Evolutionary conservation across 2,329 filamentous ascomycete species (phyloP).

Genomic region (Alternaria atra): DNA sequence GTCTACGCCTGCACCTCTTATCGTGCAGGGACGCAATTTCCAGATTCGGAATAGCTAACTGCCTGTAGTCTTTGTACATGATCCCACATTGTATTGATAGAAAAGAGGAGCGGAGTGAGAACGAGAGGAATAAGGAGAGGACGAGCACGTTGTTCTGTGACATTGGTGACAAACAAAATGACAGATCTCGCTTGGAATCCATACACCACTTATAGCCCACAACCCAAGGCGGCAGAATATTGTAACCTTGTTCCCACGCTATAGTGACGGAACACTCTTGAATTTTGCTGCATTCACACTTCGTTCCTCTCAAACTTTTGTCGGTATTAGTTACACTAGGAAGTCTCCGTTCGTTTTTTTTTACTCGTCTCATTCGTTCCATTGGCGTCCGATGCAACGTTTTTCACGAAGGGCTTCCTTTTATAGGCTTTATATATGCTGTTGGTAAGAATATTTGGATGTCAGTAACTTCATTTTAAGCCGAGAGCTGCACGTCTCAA

Average conservation of each 20-base stretch:
- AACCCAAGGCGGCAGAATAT: background rate
- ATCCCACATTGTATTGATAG: background rate
- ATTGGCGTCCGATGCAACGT: background rate
- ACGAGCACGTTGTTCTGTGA: background rate
- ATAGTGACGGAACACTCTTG: too few species aligned
- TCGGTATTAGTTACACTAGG: background rate
- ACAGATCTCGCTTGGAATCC: background rate
- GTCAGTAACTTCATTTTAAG: background rate
- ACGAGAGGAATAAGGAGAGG: background rate
- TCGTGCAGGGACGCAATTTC: background rate
- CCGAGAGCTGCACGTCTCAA: background rate
- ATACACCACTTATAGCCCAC: background rate
- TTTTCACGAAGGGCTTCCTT: background rate
- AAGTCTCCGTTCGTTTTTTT: too few species aligned
- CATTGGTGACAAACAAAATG: background rate
- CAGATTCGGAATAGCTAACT: background rate
- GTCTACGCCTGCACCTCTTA: background rate
- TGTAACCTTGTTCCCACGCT: background rate
- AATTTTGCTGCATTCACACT: background rate
- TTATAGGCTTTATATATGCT: background rate
- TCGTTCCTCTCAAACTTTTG: background rate
- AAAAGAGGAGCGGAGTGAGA: background rate
- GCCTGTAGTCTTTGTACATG: background rate
- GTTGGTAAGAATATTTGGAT: background rate
- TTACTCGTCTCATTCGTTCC: background rate